Evolutionary conservation across 2,329 filamentous ascomycete genomes (phyloP), one percentile per base, ranked within the genome.

Genomic region (Sclerotinia subarctica): DNA sequence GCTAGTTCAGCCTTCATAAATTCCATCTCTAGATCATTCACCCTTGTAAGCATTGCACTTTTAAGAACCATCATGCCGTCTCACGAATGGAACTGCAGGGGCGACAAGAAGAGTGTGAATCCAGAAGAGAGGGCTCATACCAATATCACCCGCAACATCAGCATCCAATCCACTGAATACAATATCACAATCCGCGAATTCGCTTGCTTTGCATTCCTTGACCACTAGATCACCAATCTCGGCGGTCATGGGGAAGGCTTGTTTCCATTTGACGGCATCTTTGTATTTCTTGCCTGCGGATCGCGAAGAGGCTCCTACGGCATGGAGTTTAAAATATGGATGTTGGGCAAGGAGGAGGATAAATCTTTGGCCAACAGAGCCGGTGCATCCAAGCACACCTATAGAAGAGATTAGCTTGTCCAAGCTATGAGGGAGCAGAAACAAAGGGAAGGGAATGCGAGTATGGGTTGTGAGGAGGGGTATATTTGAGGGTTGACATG

Each of bases 261-360:
- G 94, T 84, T 97, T 97, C 95, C 95, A 98, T 75, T 88, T 88
- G 71, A 96, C 94, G 51, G 94, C 94, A 85, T 97, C 93, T 80
- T 90, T 90, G 84, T 98, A 98, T 78, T 90, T 91, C 84, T 97
- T 97, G 77, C 94, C 94, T 8, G 92, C 93, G 13, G 93, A 97
- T 69, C 92, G 88, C 69, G 92, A 88, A 24, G 93, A 97, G 47
- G 95, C 95, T 71, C 95, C 95, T 62, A 98, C 87, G 69, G 93
- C 93, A 72, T 95, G 90, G 68, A 98, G 88, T 72, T 88, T 88
- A 76, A 98, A 91, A 79, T 91, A 87, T 21, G 94, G 94, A 81
- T 98, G 94, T 66, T 93, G 86, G 56, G 92, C 89, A 71, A 98
- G 90, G 64, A 98, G 87, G 46, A 97, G 89, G 78, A 98, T 95